Percentiles rank a stretch among this genome's conserved stretches.
phyloP scores from a whole-genome alignment of 2,329 filamentous ascomycete genomes.

The Daldinia sp. region DNA sequence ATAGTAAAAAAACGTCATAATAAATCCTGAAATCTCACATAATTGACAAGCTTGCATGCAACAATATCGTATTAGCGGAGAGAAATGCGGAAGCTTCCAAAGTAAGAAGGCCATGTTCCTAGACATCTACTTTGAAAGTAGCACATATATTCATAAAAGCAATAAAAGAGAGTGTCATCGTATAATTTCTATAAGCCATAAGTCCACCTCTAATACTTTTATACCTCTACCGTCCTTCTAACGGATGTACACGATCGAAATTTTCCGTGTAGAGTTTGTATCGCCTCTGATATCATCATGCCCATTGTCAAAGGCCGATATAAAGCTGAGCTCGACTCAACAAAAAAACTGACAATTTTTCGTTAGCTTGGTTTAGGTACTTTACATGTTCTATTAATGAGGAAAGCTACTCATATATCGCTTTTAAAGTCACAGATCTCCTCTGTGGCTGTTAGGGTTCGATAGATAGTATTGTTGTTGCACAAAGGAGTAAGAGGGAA shows the following conservation, averaged over 20 bases:
- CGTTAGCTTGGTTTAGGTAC: background rate
- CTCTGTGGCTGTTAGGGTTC: too few species aligned
- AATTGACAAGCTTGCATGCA: background rate
- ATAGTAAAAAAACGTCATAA: background rate
- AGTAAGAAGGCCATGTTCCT: background rate
- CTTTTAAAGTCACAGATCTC: background rate
- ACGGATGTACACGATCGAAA: background rate
- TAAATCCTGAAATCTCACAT: too few species aligned
- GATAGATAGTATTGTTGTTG: too few species aligned
- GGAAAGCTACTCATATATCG: background rate
- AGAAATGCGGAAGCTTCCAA: background rate
- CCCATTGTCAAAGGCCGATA: background rate
- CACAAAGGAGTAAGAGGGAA: too few species aligned
- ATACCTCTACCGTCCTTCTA: background rate
- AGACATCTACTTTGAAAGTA: background rate
- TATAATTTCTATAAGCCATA: background rate
- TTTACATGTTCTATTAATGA: background rate
- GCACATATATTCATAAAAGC: background rate
- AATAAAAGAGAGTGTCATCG: background rate
- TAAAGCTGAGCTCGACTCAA: background rate
- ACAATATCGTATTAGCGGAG: background rate
- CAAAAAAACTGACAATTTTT: background rate
- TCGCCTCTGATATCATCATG: background rate
- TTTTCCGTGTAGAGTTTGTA: background rate
- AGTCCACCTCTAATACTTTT: background rate